These are phyloP conservation scores for Neurospora tetraspora DNA, from an alignment of 495 filamentous ascomycete genomes.

Conservation along the genomic window DNA sequence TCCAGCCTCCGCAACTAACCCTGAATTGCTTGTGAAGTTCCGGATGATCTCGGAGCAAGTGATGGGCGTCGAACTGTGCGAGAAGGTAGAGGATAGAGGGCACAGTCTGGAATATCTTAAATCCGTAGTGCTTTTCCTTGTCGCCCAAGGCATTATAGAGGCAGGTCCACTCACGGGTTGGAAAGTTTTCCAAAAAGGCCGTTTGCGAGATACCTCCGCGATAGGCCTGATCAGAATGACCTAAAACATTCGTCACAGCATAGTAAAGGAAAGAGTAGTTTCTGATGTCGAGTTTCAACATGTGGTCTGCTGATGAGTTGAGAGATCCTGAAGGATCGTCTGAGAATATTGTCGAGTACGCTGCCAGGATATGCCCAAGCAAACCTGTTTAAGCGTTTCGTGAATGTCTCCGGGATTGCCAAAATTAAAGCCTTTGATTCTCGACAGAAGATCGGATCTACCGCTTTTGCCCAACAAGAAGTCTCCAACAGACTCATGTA, in stretches of 20 bases:
- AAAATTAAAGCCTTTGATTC: not conserved
- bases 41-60: not conserved
- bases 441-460: not conserved
- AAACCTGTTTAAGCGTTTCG: not conserved
- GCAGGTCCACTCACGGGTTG: not conserved
- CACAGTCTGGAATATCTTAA: not conserved
- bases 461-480: slow-evolving; percentile 6
- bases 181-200: not conserved
- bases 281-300: not conserved
- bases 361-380: not conserved
- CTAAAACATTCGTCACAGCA: not conserved
- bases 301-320: not conserved
- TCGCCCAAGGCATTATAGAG: not conserved
- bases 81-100: not conserved
- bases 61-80: not conserved
- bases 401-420: not conserved
- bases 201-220: not conserved
- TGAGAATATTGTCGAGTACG: not conserved
- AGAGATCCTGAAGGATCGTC: not conserved
- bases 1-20: not conserved
- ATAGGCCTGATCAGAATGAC: not conserved
- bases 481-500: slow-evolving; percentile 30
- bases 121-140: not conserved
- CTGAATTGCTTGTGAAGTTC: not conserved
- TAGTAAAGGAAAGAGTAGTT: not conserved